phyloP scores from a whole-genome alignment of 352 stramenopile genomes.

The Phytophthora boehmeriae region DNA sequence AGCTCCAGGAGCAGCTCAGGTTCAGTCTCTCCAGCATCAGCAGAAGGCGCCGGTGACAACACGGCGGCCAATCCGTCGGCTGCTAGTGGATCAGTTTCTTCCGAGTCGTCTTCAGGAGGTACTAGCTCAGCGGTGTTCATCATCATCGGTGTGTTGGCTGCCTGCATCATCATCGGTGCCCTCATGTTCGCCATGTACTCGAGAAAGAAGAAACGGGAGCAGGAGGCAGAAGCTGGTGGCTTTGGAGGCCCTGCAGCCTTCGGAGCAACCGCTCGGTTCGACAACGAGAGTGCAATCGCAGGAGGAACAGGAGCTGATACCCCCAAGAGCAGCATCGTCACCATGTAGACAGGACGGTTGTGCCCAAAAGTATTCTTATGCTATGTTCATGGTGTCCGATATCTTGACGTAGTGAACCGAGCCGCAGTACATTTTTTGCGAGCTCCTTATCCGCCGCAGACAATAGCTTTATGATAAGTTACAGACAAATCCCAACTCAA shows the following conservation, averaged over 20 bases:
- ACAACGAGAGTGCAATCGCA: slow-evolving; percentile 29
- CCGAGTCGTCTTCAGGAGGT: slow-evolving; percentile 32
- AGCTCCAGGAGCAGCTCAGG: slow-evolving; percentile 20
- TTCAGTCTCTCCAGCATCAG: slow-evolving; percentile 11
- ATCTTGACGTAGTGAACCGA: slow-evolving; percentile 4
- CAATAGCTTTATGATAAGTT: not conserved
- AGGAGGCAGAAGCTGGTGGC: slow-evolving; percentile 47
- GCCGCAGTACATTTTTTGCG: slow-evolving; percentile 1
- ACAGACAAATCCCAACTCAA: slow-evolving; percentile 2
- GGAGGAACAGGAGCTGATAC: slow-evolving; percentile 49
- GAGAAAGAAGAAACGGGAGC: slow-evolving; percentile 72
- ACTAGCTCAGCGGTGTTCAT: slow-evolving; percentile 70
- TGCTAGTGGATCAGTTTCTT: slow-evolving; percentile 29
- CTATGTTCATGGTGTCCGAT: slow-evolving; percentile 12
- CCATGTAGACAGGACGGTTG: slow-evolving; percentile 55
- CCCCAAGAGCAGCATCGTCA: slow-evolving; percentile 80
- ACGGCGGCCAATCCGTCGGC: slow-evolving; percentile 14
- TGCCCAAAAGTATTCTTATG: slow-evolving; percentile 40
- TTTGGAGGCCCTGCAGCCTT: slow-evolving; percentile 46
- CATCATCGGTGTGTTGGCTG: slow-evolving; percentile 66
- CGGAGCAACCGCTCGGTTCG: slow-evolving; percentile 29
- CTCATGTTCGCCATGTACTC: slow-evolving; percentile 80
- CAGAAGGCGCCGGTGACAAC: slow-evolving; percentile 15
- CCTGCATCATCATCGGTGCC: slow-evolving; percentile 64
- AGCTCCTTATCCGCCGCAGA: slow-evolving; percentile 5